These are phyloP conservation scores for Cucurbita maxima DNA, from an alignment of 306 rosid species.

Conservation along the genomic window DNA sequence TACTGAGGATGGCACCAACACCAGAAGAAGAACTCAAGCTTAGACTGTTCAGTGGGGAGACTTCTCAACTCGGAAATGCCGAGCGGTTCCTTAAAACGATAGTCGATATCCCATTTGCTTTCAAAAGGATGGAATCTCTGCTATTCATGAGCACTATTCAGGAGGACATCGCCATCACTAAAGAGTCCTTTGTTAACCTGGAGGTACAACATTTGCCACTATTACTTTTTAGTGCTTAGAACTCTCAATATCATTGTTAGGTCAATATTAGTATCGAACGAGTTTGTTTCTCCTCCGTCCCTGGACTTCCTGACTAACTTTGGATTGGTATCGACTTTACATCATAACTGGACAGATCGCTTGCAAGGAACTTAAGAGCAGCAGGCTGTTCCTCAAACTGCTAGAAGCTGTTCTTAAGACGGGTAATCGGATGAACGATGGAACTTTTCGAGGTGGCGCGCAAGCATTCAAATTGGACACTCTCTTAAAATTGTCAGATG, in stretches of 20 bases:
- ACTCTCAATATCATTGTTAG: not conserved
- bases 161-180: slow-evolving; percentile 48
- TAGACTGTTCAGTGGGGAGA: slow-evolving; percentile 44
- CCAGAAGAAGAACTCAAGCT: slow-evolving; percentile 86
- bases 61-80: slow-evolving; percentile 66
- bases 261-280: not conserved
- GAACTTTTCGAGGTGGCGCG: slow-evolving; percentile 93
- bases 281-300: slow-evolving; percentile 2
- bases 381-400: slow-evolving; percentile 84
- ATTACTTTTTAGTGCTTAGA: not conserved
- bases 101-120: slow-evolving; percentile 69
- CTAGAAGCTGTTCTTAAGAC: slow-evolving; percentile 99
- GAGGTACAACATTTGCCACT: slow-evolving; percentile 39
- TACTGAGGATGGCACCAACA: slow-evolving; percentile 86
- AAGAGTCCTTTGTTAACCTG: slow-evolving; percentile 46
- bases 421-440: slow-evolving; percentile 93
- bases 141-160: slow-evolving; percentile 64
- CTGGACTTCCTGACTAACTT: not conserved
- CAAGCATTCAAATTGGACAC: slow-evolving; percentile 94
- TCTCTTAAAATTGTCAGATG: slow-evolving; percentile 75
- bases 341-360: slow-evolving; percentile 47
- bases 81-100: slow-evolving; percentile 69
- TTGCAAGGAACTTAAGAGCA: slow-evolving; percentile 62
- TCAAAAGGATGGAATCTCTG: slow-evolving; percentile 68
- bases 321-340: slow-evolving; percentile 9